Conservation (phyloP, 1,139 yeast genomes). For the Blastobotrys apis region DNA sequence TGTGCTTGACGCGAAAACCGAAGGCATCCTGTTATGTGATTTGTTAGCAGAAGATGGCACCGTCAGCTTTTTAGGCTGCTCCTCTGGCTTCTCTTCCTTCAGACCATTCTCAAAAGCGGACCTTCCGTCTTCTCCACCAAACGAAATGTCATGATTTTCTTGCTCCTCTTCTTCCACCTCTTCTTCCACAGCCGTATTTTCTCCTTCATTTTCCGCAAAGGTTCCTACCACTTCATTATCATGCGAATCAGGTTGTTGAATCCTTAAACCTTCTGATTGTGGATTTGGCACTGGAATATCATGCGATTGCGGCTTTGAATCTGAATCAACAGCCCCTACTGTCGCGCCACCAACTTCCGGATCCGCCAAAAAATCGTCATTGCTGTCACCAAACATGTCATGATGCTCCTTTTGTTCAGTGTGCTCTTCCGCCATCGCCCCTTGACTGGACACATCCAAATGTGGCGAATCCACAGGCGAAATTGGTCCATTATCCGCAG, state of each 20-base stretch:
- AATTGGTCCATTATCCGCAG: slow-evolving; percentile 5
- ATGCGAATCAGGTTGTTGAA: too few species aligned
- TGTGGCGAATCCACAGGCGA: neutral
- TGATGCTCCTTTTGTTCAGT: neutral
- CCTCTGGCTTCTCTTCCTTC: neutral
- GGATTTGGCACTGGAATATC: too few species aligned
- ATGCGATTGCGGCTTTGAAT: too few species aligned
- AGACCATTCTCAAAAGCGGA: neutral
- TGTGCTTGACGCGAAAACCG: slow-evolving; percentile 18
- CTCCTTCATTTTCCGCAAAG: too few species aligned
- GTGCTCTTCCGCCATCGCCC: neutral
- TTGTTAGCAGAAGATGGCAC: neutral
- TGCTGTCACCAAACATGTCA: slow-evolving; percentile 2
- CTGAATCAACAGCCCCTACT: too few species aligned
- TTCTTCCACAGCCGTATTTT: too few species aligned
- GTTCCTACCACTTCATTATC: too few species aligned
- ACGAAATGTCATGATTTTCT: neutral
- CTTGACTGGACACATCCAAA: neutral
- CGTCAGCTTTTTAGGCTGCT: neutral
- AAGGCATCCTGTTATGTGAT: slow-evolving; percentile 20
- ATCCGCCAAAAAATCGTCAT: slow-evolving; percentile 12
- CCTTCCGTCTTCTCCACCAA: neutral
- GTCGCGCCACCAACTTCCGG: neutral
- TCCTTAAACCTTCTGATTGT: too few species aligned
- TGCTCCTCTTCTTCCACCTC: neutral